A percentile compares a stretch with the other conserved stretches of the same genome.
Conservation (phyloP, 2,329 filamentous ascomycete genomes). For the Clarireedia sp. region DNA sequence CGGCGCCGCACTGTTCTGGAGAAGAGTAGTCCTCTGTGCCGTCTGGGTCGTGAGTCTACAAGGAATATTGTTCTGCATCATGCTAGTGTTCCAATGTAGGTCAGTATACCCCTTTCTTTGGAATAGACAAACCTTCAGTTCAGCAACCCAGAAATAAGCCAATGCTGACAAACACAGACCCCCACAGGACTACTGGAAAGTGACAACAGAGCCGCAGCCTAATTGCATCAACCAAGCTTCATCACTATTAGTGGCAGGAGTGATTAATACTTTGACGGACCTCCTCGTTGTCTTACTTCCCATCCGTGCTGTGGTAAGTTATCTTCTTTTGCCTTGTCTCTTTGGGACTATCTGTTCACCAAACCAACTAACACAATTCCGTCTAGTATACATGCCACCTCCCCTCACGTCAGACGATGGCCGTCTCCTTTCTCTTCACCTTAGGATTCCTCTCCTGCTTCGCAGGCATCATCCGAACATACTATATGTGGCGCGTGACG, state of each 20-base stretch:
- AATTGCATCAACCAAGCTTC: conserved; percentile 42
- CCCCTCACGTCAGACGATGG: conserved; percentile 38
- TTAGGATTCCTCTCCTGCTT: conserved; percentile 41
- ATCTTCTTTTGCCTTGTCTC: neutral
- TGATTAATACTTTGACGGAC: conserved; percentile 53
- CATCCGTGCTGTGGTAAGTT: conserved; percentile 29
- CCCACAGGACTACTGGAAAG: conserved; percentile 33
- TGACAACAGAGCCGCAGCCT: conserved; percentile 26
- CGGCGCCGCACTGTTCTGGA: conserved; percentile 19
- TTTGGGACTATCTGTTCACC: neutral
- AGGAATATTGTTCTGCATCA: conserved; percentile 20
- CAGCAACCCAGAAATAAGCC: too few species aligned
- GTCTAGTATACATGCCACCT: conserved; percentile 37
- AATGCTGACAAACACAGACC: conserved; percentile 22
- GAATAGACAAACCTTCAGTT: neutral
- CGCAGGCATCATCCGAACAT: conserved; percentile 33
- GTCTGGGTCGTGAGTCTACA: conserved; percentile 19
- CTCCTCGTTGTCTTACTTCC: conserved; percentile 46
- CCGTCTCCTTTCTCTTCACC: conserved; percentile 41
- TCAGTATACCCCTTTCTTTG: conserved; percentile 4
- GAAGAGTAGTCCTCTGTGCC: conserved; percentile 15
- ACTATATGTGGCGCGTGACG: conserved; percentile 30
- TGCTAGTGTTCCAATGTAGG: conserved; percentile 23
- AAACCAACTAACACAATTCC: neutral
- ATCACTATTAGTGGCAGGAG: conserved; percentile 46